Evolutionary conservation across 2,329 filamentous ascomycete genomes (phyloP), one percentile per base, ranked within the genome.

Genomic region (Fusarium illudens): DNA sequence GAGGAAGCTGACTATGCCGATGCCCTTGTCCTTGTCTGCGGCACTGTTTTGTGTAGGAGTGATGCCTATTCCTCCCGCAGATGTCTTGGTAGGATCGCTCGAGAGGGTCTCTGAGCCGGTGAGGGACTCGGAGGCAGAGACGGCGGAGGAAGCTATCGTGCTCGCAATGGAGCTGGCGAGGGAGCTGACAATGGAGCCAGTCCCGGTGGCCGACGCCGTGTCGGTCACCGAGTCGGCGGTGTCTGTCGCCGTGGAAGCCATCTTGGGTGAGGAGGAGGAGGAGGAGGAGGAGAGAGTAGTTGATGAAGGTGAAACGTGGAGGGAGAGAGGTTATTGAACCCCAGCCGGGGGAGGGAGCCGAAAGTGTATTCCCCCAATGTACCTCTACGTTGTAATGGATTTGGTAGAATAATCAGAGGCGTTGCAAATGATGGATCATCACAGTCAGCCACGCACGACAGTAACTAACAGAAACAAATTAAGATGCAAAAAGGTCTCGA

Each of bases 1-100:
- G 33, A 92, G 73, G 69, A 93, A 92, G 49, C 68, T 78, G 37
- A 77, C 67, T 13, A 81, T 75, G 3, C 79, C 79, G 3, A 80
- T 77, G 7, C 79, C 79, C 77, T 84, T 74, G 78, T 83, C 75
- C 76, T 84, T 70, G 71, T 84, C 60, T 74, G 84, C 74, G 6
- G 68, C 58, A 19, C 50, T 64, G 11, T 34, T 63, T 12, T 29
- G 6, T 1, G 46, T 9, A 0, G 60, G 12, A 4, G 56, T 49
- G 9, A 48, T 10, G 1, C 17, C 32, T 1, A 37, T n/a, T 1
- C 17, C 12, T 0, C 64, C 52, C 1, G 56, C 52, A 15, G 60
- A 20, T 30, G 69, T 64, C 20, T 19, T 56, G 12, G 63, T 65
- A 6, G 58, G 52, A 12, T 33, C 9, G 4, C 27, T 25, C 4